phyloP scores from a whole-genome alignment of 129 eudicot species.

The Erigeron canadensis region DNA sequence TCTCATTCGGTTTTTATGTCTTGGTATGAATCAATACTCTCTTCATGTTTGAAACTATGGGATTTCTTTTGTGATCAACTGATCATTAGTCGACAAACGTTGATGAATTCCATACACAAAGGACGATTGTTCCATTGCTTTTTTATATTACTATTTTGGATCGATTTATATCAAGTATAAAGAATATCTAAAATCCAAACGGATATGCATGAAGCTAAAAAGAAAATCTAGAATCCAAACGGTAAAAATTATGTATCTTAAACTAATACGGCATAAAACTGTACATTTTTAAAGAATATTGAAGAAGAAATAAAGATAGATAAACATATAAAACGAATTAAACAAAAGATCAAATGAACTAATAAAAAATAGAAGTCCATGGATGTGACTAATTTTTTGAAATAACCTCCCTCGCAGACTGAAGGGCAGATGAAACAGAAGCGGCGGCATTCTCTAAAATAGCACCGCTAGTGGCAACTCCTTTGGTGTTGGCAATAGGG shows the following conservation, averaged over 20 bases:
- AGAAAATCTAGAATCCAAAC: too few species aligned
- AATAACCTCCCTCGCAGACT: slow-evolving; percentile 58
- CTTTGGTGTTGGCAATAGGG: slow-evolving; percentile 25
- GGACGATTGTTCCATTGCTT: not conserved
- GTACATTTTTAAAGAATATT: slow-evolving; percentile 11
- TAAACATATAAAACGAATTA: not conserved
- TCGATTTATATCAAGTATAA: too few species aligned
- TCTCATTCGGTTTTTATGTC: not conserved
- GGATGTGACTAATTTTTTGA: slow-evolving; percentile 32
- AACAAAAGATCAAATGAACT: not conserved
- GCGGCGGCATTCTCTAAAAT: slow-evolving; percentile 66
- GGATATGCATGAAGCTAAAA: too few species aligned
- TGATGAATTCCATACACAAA: not conserved
- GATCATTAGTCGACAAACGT: not conserved
- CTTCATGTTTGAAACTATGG: not conserved
- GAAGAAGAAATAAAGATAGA: not conserved
- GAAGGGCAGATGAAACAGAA: slow-evolving; percentile 55
- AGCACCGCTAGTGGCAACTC: slow-evolving; percentile 38
- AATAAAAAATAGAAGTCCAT: not conserved
- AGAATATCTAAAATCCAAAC: too few species aligned
- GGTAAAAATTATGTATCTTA: not conserved
- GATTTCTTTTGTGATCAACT: not conserved
- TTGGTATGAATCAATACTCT: too few species aligned
- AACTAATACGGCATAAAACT: slow-evolving; percentile 3
- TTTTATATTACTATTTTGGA: too few species aligned